Percentiles rank a stretch among this genome's conserved stretches.
Conservation (phyloP, 176 grass and related monocot genomes). For the Pontederia paniculata region DNA sequence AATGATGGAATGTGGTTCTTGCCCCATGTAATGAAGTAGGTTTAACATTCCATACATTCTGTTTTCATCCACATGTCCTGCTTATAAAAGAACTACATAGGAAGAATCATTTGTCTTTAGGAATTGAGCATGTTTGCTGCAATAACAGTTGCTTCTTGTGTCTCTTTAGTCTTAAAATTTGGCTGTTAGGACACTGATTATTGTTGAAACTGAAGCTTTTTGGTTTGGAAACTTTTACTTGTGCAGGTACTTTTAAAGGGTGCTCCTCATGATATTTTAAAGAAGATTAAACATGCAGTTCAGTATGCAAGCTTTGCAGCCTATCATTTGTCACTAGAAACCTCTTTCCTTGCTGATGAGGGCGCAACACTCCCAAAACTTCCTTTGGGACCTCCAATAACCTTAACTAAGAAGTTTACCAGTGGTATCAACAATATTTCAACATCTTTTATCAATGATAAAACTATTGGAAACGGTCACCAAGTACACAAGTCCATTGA, state of each 20-base stretch:
- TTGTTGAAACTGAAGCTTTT: not conserved
- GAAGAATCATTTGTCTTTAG: too few relatives aligned
- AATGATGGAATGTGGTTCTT: too few relatives aligned
- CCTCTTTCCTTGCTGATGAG: conserved; percentile 80
- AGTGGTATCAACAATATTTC: conserved; percentile 11
- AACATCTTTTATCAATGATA: conserved; percentile 7
- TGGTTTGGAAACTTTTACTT: not conserved
- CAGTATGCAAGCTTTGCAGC: conserved; percentile 79
- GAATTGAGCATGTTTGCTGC: too few relatives aligned
- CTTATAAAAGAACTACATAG: too few relatives aligned
- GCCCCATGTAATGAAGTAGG: too few relatives aligned
- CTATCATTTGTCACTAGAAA: conserved; percentile 78
- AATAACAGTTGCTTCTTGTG: too few relatives aligned
- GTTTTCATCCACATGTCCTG: too few relatives aligned
- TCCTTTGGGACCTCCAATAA: conserved; percentile 24
- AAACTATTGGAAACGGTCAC: conserved; percentile 26
- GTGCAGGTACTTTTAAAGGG: conserved; percentile 72
- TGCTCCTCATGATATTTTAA: conserved; percentile 50
- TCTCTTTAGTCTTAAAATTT: too few relatives aligned
- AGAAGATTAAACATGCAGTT: conserved; percentile 60
- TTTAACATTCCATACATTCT: too few relatives aligned
- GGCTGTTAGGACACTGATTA: not conserved
- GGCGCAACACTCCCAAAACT: conserved; percentile 51
- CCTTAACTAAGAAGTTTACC: conserved; percentile 24
- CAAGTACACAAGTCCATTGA: conserved; percentile 26